These are phyloP conservation scores for Metschnikowia rubicola DNA, from an alignment of 805 yeast species.

Conservation along the genomic window DNA sequence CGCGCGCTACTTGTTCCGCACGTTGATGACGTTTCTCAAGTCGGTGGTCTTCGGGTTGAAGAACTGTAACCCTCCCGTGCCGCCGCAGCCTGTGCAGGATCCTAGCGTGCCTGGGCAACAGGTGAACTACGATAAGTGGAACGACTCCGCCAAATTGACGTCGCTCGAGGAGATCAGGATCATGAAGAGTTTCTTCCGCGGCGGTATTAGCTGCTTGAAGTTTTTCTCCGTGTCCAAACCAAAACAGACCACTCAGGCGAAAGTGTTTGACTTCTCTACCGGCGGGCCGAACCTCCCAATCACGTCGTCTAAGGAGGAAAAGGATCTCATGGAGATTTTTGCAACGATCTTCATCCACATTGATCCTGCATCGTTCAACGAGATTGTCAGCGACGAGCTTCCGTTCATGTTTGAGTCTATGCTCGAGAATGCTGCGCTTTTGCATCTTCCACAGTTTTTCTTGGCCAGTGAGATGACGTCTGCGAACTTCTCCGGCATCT, in stretches of 20 bases:
- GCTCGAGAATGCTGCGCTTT: slow-evolving; percentile 76
- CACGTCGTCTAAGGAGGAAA: slow-evolving; percentile 86
- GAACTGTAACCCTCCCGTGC: slow-evolving; percentile 77
- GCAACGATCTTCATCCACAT: slow-evolving; percentile 91
- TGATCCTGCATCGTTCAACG: slow-evolving; percentile 94
- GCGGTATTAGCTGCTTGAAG: slow-evolving; percentile 76
- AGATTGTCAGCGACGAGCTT: slow-evolving; percentile 78
- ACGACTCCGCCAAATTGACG: slow-evolving; percentile 79
- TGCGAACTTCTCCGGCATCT: slow-evolving; percentile 82
- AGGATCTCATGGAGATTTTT: slow-evolving; percentile 91
- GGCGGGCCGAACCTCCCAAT: slow-evolving; percentile 82
- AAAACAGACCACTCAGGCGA: slow-evolving; percentile 27
- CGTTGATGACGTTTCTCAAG: slow-evolving; percentile 84
- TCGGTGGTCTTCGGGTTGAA: slow-evolving; percentile 87
- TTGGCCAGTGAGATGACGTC: slow-evolving; percentile 93
- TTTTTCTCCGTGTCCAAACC: slow-evolving; percentile 67
- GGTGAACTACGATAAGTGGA: slow-evolving; percentile 59
- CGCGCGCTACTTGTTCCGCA: slow-evolving; percentile 82
- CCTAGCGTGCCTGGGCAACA: slow-evolving; percentile 44
- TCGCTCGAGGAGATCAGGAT: slow-evolving; percentile 79
- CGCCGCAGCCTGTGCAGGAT: slow-evolving; percentile 42
- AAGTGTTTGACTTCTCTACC: slow-evolving; percentile 55
- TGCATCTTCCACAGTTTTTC: slow-evolving; percentile 91
- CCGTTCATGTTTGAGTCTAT: slow-evolving; percentile 74
- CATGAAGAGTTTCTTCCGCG: slow-evolving; percentile 72